phyloP scores from a whole-genome alignment of 768 basidiomycete species.

The Termitomyces sp. region DNA sequence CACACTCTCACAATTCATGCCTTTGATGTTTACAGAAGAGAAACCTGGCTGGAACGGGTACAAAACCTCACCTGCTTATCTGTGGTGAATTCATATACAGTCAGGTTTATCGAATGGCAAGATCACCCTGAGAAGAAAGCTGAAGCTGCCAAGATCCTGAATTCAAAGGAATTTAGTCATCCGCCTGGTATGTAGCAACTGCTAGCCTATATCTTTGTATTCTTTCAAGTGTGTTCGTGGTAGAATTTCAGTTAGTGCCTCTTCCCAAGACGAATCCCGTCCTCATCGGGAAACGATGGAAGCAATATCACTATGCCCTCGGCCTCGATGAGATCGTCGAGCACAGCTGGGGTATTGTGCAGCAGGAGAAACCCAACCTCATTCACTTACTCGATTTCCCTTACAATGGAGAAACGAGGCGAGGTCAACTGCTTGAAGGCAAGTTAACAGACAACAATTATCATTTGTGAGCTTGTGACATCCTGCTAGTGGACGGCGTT shows the following conservation, averaged over 20 bases:
- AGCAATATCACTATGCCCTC: conserved; percentile 45
- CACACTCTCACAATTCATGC: neutral
- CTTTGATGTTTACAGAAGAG: conserved; percentile 28
- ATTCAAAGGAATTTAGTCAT: conserved; percentile 30
- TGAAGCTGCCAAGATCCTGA: conserved; percentile 32
- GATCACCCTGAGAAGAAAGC: conserved; percentile 37
- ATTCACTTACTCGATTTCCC: conserved; percentile 50
- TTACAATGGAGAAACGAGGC: conserved; percentile 48
- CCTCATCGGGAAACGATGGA: conserved; percentile 45
- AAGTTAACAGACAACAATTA: conserved; percentile 44
- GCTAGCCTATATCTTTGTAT: neutral
- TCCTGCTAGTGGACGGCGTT: neutral
- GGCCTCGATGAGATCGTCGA: conserved; percentile 41
- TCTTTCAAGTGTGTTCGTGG: neutral
- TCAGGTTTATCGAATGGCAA: conserved; percentile 45
- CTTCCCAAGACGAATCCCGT: conserved; percentile 46
- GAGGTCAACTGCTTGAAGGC: conserved; percentile 32
- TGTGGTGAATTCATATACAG: neutral
- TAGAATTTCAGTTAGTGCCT: conserved; percentile 44
- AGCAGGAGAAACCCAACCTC: conserved; percentile 44
- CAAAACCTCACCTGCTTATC: conserved; percentile 2
- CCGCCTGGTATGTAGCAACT: conserved; percentile 26
- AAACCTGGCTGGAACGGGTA: conserved; percentile 34
- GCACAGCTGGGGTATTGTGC: conserved; percentile 45
- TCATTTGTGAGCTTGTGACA: conserved; percentile 38